Base-by-base conservation (phyloP, 2,329 filamentous ascomycete species). In the Aureobasidium subglaciale region DNA sequence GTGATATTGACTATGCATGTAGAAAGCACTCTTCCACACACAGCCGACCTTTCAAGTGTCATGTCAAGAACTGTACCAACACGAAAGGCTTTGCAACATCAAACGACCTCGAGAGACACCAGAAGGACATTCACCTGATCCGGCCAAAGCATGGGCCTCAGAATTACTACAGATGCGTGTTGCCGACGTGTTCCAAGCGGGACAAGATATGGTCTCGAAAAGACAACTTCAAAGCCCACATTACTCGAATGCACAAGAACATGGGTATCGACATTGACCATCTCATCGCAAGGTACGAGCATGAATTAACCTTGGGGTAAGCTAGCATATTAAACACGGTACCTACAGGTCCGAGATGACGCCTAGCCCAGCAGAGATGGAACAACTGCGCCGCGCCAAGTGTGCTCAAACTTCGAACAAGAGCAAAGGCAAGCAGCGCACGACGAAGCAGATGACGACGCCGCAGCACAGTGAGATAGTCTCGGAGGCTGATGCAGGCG, bases 191-290 rank as follows among this genome's bases (percentile, higher is more conserved):
- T 63, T 75, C 72, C 22, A 79, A 74, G 22, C 84, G 76, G 59
- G 73, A 73, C 1, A 95, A 95, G 67, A 72, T 78, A 32, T 96
- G 88, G 88, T 86, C 87, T 1, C 81, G 91, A 20, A 75, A 85
- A 49, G 91, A 96, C 69, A 96, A 96, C 65, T 96, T 96, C 68
- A 85, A 85, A 59, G 83, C 86, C 32, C 91, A 96, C 66, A 77
- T 95, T 42, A 75, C 73, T 48, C 80, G 85, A 10, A 82, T 88
- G 63, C 90, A 96, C 67, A 59, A 53, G 42, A 48, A 38, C 16
- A 20, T 56, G 45, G 57, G 25, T 11, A 32, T 54, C 13, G 38
- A 54, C 7, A 18, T 43, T 7, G 50, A 54, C 38, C 50, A 38
- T 15, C 29, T 54, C 22, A 41, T 54, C 20, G 37, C 38, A 35